These are phyloP conservation scores for Hygrocybe coccinea DNA, from an alignment of 768 basidiomycete genomes.

Conservation along the genomic window DNA sequence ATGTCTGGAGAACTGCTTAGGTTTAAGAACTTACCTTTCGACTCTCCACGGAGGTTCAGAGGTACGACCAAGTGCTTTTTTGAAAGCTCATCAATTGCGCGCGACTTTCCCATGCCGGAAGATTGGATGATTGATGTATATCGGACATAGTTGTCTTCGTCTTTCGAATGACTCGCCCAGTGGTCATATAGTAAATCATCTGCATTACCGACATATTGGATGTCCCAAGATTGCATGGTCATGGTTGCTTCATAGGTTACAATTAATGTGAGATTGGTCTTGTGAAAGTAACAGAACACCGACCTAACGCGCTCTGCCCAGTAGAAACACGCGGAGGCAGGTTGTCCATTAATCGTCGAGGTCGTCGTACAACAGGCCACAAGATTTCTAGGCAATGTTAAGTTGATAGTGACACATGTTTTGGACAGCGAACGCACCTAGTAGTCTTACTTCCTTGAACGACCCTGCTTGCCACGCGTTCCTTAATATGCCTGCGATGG, in stretches of 20 bases:
- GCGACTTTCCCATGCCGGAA: not conserved
- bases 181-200: not conserved
- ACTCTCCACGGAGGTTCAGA: not conserved
- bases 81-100: not conserved
- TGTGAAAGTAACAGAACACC: not conserved
- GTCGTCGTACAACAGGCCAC: not conserved
- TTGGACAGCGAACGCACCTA: not conserved
- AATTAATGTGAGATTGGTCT: not conserved
- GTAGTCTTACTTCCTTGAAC: not conserved
- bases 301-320: slow-evolving; percentile 1
- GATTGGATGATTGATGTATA: not conserved
- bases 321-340: not conserved
- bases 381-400: not conserved
- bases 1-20: not conserved
- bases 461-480: not conserved
- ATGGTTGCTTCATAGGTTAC: not conserved
- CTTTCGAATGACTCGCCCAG: not conserved
- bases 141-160: not conserved
- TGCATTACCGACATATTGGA: not conserved
- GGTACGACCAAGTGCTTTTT: not conserved
- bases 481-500: not conserved
- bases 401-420: not conserved
- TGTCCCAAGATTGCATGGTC: not conserved
- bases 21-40: not conserved
- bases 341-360: not conserved